Evolutionary conservation across 2,329 filamentous ascomycete genomes (phyloP), one percentile per base, ranked within the genome.

Genomic region (Colletotrichum trifolii): DNA sequence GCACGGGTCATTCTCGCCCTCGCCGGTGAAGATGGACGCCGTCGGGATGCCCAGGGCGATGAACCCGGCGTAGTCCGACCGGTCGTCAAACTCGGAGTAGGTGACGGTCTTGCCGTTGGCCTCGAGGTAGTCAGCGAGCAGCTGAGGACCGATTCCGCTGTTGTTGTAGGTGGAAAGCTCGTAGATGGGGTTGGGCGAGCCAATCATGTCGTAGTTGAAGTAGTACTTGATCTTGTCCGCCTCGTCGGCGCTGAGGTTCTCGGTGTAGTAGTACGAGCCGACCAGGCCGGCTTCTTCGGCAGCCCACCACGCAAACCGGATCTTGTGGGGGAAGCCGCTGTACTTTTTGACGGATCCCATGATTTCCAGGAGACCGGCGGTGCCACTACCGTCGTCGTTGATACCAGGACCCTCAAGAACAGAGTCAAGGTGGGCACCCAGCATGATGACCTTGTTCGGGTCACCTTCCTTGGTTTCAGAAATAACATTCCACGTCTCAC

Each of bases 201-300:
- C 81, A 62, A 91, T 89, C 89, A 91, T 91, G 76, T 91, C 89
- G 70, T 89, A 90, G 78, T 91, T 89, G 73, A 91, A 85, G 78
- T 90, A 89, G 40, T 91, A 85, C 4, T 84, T 81, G 70, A 91
- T 87, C 75, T 86, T 88, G 65, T 85, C 78, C 1, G 76, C 74
- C 34, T 82, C 78, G 5, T 73, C 70, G 8, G 74, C 67, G 9
- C 73, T 71, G 36, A 82, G 74, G 3, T 73, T 71, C n/a, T 72
- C 67, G 3, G 73, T 76, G 59, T 82, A 82, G 71, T 80, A 73
- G 34, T 77, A 70, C 7, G 79, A 81, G 11, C 81, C 81, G 43
- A 80, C 68, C 9, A 82, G 70, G 7, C 80, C 80, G 42, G 72
- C 73, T 76, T 82, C 79, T 67, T 81, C 77, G 6, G 76, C 78